phyloP scores from a whole-genome alignment of 371 early-diverging fungal species.

The Haplosporangium sp. region DNA sequence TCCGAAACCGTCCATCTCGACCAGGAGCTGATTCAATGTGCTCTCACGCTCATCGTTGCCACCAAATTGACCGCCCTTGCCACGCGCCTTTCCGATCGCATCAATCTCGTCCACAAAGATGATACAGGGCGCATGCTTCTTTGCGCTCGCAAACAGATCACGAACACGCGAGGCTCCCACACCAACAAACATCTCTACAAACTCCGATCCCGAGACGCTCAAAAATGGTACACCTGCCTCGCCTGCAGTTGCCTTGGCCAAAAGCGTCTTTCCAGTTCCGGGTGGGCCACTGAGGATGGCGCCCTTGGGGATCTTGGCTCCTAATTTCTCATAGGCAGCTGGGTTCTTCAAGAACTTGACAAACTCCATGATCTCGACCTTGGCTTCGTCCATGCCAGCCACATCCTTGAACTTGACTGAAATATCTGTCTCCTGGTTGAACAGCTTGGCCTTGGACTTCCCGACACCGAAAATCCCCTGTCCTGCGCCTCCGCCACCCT shows the following conservation, averaged over 20 bases:
- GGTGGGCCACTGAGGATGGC: conserved; percentile 99
- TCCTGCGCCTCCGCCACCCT: conserved; percentile 76
- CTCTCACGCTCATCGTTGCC: conserved; percentile 99
- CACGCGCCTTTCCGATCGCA: conserved; percentile 99
- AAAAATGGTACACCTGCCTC: conserved; percentile 98
- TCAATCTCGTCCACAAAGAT: conserved; percentile 99
- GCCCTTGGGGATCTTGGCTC: conserved; percentile 99
- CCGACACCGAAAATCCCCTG: conserved; percentile 96
- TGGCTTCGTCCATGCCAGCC: conserved; percentile 99
- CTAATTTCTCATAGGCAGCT: conserved; percentile 93
- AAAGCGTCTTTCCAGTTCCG: conserved; percentile 98
- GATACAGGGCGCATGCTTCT: conserved; percentile 98
- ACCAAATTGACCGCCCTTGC: conserved; percentile 89
- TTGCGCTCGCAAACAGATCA: conserved; percentile 96
- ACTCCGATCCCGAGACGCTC: conserved; percentile 98
- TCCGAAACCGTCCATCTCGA: conserved; percentile 99
- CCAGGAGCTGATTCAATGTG: conserved; percentile 97
- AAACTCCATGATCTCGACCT: conserved; percentile 99
- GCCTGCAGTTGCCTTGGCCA: conserved; percentile 99
- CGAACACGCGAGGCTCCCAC: conserved; percentile 98
- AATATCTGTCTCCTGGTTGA: conserved; percentile 96
- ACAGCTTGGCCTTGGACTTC: conserved; percentile 95
- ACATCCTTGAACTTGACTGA: conserved; percentile 99
- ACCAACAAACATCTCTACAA: conserved; percentile 99
- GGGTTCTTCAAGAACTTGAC: conserved; percentile 99